Conservation (phyloP, 139 green algal species). For the Coelastrella sp. region DNA sequence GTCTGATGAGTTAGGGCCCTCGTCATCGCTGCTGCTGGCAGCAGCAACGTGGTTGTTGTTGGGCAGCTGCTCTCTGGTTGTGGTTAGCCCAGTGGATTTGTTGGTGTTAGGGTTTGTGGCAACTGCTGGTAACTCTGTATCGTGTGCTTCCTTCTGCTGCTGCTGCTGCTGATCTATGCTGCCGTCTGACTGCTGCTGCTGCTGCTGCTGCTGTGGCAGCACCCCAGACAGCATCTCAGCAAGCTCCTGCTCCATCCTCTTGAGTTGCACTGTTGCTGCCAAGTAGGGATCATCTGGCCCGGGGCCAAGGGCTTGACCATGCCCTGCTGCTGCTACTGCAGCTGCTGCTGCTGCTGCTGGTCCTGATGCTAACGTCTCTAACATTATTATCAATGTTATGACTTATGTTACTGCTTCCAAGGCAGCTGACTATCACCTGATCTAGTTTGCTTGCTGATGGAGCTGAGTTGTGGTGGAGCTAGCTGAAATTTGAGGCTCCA, state of each 20-base stretch:
- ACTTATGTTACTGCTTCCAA: not conserved
- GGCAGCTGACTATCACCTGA: too few relatives aligned
- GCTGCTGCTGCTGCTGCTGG: not conserved
- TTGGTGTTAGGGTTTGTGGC: too few relatives aligned
- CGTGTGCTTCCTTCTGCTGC: not conserved
- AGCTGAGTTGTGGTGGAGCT: too few relatives aligned
- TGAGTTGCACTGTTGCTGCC: not conserved
- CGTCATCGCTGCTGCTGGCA: not conserved
- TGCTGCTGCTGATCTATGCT: not conserved
- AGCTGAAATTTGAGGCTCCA: too few relatives aligned
- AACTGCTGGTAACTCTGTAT: too few relatives aligned
- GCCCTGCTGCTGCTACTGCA: not conserved
- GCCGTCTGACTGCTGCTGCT: not conserved
- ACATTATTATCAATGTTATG: too few relatives aligned
- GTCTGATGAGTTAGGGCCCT: not conserved
- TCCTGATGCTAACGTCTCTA: not conserved
- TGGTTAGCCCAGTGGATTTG: too few relatives aligned
- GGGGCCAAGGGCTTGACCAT: not conserved
- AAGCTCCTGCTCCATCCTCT: not conserved
- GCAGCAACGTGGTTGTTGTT: not conserved
- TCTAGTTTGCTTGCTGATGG: too few relatives aligned
- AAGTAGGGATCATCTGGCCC: not conserved
- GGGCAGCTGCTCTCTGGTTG: not conserved
- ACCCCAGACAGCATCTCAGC: not conserved
- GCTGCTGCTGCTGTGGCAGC: conserved; percentile 12